Evolutionary conservation across 1,139 yeast species (phyloP).

Genomic region (Saccharomycopsis hybrid): DNA sequence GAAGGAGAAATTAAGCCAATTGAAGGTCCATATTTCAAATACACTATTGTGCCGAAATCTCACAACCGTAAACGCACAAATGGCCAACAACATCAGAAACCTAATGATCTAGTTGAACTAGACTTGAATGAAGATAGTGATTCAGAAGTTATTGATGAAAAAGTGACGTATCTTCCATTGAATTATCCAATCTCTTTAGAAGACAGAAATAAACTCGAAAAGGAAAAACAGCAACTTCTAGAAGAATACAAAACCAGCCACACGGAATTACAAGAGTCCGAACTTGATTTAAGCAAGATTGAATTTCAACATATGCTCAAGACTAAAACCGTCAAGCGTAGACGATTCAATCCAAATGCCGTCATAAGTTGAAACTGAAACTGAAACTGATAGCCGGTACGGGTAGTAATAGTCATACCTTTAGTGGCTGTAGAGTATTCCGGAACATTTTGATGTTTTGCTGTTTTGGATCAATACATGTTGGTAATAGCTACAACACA

Average conservation of each 20-base stretch:
- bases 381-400: too few relatives aligned
- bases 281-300: neutral
- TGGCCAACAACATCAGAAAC: too few relatives aligned
- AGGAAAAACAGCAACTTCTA: constrained; percentile 1
- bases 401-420: too few relatives aligned
- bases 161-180: constrained; percentile 1
- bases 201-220: constrained; percentile 6
- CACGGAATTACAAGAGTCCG: neutral
- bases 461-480: too few relatives aligned
- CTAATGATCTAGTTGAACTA: neutral
- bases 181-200: constrained; percentile 5
- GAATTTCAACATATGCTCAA: constrained; percentile 15
- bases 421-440: too few relatives aligned
- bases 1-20: neutral
- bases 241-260: neutral
- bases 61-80: too few relatives aligned
- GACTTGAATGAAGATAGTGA: constrained; percentile 16
- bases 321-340: constrained; percentile 24
- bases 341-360: constrained; percentile 39
- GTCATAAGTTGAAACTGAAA: neutral
- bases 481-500: too few relatives aligned
- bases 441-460: too few relatives aligned
- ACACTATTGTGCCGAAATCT: constrained; percentile 8
- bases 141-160: constrained; percentile 16
- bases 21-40: constrained; percentile 13